Conservation (phyloP, 345 rosid genomes). For the Eucalyptus melliodora region DNA sequence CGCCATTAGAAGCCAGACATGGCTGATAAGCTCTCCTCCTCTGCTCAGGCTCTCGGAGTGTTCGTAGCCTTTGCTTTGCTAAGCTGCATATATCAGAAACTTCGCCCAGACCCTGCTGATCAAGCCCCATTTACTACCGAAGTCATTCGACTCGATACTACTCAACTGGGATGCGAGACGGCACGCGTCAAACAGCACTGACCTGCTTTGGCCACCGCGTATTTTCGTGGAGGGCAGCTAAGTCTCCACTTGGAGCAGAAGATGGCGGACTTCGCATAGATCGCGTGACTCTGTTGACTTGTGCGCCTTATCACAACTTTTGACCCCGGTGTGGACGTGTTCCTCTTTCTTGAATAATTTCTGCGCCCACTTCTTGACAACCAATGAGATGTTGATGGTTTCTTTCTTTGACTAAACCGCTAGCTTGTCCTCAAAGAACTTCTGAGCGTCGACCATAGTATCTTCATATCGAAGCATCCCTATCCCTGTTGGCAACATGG, state of each 20-base stretch:
- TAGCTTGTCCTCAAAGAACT: neutral
- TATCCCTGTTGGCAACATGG: neutral
- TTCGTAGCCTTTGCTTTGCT: constrained; percentile 1
- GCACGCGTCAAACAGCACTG: constrained; percentile 12
- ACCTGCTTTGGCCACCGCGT: constrained; percentile 11
- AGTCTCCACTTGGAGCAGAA: neutral
- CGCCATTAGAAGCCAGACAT: constrained; percentile 41
- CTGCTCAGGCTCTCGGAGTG: constrained; percentile 34
- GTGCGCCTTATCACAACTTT: neutral
- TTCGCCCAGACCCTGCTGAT: constrained; percentile 6
- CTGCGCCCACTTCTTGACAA: neutral
- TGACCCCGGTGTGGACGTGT: neutral
- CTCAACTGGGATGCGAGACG: neutral
- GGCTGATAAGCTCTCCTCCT: constrained; percentile 45
- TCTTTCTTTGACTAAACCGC: neutral
- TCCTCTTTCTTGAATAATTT: neutral
- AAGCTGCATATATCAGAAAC: neutral
- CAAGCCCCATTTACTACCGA: neutral
- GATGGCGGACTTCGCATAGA: neutral
- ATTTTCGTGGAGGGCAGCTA: neutral
- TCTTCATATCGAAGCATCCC: neutral
- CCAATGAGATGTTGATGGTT: neutral
- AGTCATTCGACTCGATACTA: neutral
- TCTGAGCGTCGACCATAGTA: neutral
- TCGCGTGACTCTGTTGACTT: neutral